phyloP scores from a whole-genome alignment of 305 asterid species.

The Withania somnifera region DNA sequence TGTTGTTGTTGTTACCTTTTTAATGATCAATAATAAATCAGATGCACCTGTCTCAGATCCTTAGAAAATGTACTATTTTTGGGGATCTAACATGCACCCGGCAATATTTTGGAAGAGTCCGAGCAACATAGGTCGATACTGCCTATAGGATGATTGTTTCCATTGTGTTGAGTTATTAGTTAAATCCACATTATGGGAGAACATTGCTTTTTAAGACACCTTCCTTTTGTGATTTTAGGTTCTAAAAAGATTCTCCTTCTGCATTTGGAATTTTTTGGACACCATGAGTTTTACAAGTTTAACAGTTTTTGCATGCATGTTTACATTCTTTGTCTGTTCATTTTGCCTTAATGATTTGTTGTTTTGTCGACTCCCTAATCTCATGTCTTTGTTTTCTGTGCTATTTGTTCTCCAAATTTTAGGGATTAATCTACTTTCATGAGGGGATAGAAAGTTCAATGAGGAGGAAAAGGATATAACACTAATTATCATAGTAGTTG shows the following conservation, averaged over 20 bases:
- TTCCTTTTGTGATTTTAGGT: background rate
- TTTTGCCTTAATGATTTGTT: background rate
- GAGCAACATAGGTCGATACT: background rate
- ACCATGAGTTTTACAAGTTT: background rate
- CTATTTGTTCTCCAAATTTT: background rate
- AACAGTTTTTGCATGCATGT: background rate
- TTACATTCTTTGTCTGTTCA: background rate
- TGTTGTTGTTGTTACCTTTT: too few relatives aligned
- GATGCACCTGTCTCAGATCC: too few relatives aligned
- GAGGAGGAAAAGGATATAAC: background rate
- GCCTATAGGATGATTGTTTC: background rate
- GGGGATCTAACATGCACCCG: too few relatives aligned
- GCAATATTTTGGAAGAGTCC: too few relatives aligned
- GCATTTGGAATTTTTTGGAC: background rate
- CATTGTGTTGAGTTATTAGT: background rate
- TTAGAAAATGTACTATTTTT: too few relatives aligned
- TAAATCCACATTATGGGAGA: background rate
- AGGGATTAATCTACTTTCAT: background rate
- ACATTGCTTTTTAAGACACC: background rate
- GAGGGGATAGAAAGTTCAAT: background rate
- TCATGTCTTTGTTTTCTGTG: background rate
- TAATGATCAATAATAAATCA: too few relatives aligned
- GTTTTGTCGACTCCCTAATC: background rate
- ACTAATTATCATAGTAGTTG: background rate
- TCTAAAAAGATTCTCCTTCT: background rate